A percentile compares a stretch with the other conserved stretches of the same genome.
Conservation (phyloP, 768 basidiomycete species). For the Cystofilobasidium capitatum region DNA sequence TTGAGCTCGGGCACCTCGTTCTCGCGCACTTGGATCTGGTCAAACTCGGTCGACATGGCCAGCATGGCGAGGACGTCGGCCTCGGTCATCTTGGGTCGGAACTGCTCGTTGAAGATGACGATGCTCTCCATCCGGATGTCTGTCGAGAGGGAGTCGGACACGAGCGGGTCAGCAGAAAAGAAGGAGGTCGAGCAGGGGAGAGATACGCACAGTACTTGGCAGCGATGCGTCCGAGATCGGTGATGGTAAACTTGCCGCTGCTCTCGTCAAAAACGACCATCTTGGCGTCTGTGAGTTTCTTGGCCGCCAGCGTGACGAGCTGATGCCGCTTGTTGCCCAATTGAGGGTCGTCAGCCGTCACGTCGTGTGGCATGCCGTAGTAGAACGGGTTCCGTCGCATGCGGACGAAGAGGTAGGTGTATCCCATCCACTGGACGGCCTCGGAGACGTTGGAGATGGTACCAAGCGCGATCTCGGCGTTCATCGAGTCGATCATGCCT, state of each 20-base stretch:
- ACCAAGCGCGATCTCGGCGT: slow-evolving; percentile 88
- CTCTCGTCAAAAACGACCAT: slow-evolving; percentile 72
- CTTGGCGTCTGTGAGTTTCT: slow-evolving; percentile 53
- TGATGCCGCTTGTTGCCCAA: slow-evolving; percentile 60
- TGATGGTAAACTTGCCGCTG: slow-evolving; percentile 56
- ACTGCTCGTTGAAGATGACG: slow-evolving; percentile 70
- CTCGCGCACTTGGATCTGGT: slow-evolving; percentile 89
- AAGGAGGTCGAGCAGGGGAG: background rate
- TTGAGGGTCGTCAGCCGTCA: slow-evolving; percentile 58
- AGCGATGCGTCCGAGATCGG: slow-evolving; percentile 91
- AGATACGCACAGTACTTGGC: slow-evolving; percentile 62
- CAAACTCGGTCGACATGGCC: slow-evolving; percentile 88
- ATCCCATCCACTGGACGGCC: slow-evolving; percentile 88
- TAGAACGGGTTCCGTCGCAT: slow-evolving; percentile 84
- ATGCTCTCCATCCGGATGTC: slow-evolving; percentile 74
- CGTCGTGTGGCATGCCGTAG: slow-evolving; percentile 69
- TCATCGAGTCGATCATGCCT: slow-evolving; percentile 82
- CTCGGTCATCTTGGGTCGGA: slow-evolving; percentile 77
- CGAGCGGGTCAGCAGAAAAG: background rate
- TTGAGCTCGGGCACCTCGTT: slow-evolving; percentile 77
- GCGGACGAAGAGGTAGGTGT: slow-evolving; percentile 90
- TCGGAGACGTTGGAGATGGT: slow-evolving; percentile 81
- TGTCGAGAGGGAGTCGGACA: background rate
- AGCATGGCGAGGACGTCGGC: slow-evolving; percentile 82
- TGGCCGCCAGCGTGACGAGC: slow-evolving; percentile 58